A percentile compares a stretch with the other conserved stretches of the same genome.
phyloP scores from a whole-genome alignment of 441 rosid genomes.

The Syzygium malaccense region DNA sequence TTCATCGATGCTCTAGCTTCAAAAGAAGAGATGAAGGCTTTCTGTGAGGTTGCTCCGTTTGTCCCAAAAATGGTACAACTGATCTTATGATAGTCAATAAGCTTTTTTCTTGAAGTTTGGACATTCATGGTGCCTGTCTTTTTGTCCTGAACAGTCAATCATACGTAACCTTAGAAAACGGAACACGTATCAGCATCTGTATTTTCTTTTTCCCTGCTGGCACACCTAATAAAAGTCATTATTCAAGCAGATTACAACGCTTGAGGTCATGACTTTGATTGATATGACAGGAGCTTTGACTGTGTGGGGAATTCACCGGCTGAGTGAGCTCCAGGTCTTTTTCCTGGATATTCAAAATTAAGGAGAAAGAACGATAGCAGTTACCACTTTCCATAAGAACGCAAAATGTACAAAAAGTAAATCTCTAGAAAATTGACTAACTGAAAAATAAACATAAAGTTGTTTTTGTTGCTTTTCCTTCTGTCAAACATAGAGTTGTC shows the following conservation, averaged over 20 bases:
- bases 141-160: neutral
- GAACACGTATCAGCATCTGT: neutral
- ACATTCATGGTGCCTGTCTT: neutral
- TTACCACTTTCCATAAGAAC: neutral
- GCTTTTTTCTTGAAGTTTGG: neutral
- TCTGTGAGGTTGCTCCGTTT: slow-evolving; percentile 63
- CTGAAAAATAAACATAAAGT: neutral
- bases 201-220: neutral
- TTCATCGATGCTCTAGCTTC: slow-evolving; percentile 72
- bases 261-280: neutral
- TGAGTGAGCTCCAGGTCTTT: neutral
- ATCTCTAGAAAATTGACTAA: neutral
- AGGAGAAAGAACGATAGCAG: neutral
- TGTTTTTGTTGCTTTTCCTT: neutral
- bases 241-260: neutral
- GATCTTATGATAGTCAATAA: neutral
- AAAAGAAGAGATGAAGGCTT: slow-evolving; percentile 87
- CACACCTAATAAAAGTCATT: neutral
- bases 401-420: neutral
- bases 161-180: neutral
- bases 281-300: neutral
- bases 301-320: neutral
- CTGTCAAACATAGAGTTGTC: neutral
- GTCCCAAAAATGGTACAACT: slow-evolving; percentile 75
- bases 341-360: neutral